Evolutionary conservation across 805 yeast genomes (phyloP).

Genomic region (Cyberlindnera veronae): DNA sequence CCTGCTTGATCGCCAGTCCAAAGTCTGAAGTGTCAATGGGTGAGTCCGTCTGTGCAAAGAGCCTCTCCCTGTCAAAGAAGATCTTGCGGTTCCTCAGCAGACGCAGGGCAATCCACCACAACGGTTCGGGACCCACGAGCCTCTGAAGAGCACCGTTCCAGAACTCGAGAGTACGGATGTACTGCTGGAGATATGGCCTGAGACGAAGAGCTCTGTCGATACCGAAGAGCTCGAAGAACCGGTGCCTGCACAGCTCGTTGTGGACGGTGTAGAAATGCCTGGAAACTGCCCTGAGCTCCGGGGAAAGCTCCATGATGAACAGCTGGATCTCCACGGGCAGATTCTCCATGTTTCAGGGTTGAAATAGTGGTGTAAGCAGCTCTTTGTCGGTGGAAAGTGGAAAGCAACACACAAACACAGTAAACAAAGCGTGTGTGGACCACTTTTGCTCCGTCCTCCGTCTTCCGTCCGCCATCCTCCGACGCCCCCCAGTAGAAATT

Average conservation of each 20-base stretch:
- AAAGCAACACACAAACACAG: no score
- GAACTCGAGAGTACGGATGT: conserved; percentile 23
- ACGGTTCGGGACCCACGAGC: conserved; percentile 23
- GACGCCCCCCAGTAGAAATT: no score
- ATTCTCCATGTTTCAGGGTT: conserved; percentile 1
- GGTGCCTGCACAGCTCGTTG: conserved; percentile 45
- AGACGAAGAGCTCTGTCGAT: background rate
- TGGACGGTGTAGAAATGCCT: conserved; percentile 46
- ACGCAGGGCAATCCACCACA: conserved; percentile 50
- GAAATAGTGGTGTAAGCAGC: no score
- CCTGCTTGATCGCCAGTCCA: no score
- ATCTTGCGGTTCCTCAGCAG: conserved; percentile 49
- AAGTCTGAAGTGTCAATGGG: conserved; percentile 4
- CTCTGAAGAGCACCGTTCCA: conserved; percentile 38
- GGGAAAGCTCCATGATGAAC: conserved; percentile 31
- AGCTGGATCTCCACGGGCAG: conserved; percentile 46
- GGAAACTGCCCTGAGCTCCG: conserved; percentile 34
- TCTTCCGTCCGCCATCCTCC: no score
- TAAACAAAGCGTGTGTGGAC: no score
- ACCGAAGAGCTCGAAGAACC: conserved; percentile 27
- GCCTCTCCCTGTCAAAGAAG: conserved; percentile 34
- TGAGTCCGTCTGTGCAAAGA: background rate
- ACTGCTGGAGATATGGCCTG: conserved; percentile 1
- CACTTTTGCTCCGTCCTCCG: no score
- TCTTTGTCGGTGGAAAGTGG: no score